Conservation (phyloP, 305 asterid genomes). For the Nicotiana rustica region DNA sequence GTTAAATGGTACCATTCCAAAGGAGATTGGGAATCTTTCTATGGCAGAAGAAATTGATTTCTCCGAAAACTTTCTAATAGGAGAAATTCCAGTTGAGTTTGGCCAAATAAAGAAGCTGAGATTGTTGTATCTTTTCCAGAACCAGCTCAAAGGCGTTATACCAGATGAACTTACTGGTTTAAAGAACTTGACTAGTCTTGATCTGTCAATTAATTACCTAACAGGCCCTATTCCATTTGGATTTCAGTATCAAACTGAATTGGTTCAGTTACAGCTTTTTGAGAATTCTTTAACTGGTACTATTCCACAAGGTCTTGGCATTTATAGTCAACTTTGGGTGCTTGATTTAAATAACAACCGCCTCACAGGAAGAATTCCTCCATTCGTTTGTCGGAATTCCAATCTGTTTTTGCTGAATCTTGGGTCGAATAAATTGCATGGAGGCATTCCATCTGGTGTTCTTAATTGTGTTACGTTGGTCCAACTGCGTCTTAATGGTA, state of each 20-base stretch:
- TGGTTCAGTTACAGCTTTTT: slow-evolving; percentile 76
- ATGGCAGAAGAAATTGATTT: slow-evolving; percentile 68
- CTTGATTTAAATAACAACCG: slow-evolving; percentile 75
- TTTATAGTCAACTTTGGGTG: slow-evolving; percentile 74
- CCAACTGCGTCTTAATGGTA: slow-evolving; percentile 71
- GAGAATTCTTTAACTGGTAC: slow-evolving; percentile 69
- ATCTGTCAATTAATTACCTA: slow-evolving; percentile 73
- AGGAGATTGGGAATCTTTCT: slow-evolving; percentile 77
- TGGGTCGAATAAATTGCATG: slow-evolving; percentile 66
- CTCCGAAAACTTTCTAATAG: slow-evolving; percentile 76
- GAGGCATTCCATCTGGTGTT: slow-evolving; percentile 69
- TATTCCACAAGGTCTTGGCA: slow-evolving; percentile 78
- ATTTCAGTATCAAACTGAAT: slow-evolving; percentile 62
- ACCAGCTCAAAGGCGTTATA: slow-evolving; percentile 74
- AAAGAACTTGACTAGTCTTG: slow-evolving; percentile 72
- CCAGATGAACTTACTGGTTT: slow-evolving; percentile 70
- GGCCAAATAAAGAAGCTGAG: slow-evolving; percentile 56
- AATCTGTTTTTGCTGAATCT: slow-evolving; percentile 77
- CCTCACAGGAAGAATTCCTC: slow-evolving; percentile 80
- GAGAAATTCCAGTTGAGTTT: slow-evolving; percentile 78
- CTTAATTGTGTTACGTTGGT: slow-evolving; percentile 65
- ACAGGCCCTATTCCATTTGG: slow-evolving; percentile 88
- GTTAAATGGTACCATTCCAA: slow-evolving; percentile 81
- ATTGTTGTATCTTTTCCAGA: slow-evolving; percentile 70
- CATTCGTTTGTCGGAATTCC: slow-evolving; percentile 59